phyloP scores from a whole-genome alignment of 495 filamentous ascomycete species.

The Trichoderma virens region DNA sequence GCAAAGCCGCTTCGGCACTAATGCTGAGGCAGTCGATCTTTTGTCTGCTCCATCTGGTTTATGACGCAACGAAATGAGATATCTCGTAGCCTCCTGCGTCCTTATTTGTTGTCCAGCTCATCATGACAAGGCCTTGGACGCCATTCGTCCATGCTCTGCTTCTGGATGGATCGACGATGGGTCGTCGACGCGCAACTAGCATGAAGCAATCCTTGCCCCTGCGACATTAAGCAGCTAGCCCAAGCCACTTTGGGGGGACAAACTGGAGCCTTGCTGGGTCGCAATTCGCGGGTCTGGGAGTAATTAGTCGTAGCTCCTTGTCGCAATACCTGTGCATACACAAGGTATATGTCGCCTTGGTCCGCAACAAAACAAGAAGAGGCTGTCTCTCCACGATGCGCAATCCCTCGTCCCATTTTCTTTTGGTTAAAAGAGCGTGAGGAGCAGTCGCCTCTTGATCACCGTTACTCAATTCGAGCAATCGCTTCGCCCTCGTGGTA shows the following conservation, averaged over 20 bases:
- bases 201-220: not conserved
- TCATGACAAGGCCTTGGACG: not conserved
- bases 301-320: constrained; percentile 2
- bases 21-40: not conserved
- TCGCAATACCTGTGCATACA: not conserved
- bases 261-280: constrained; percentile 3
- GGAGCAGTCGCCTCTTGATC: not conserved
- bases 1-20: constrained; percentile 1
- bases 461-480: not conserved
- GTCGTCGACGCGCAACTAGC: constrained; percentile 1
- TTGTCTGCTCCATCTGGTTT: not conserved
- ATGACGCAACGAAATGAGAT: constrained; percentile 5
- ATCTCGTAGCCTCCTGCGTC: not conserved
- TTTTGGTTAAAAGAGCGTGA: constrained; percentile 1
- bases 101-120: not conserved
- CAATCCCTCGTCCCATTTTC: not conserved
- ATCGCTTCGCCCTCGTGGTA: not conserved
- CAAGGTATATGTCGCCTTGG: constrained; percentile 2
- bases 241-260: not conserved
- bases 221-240: constrained; percentile 4
- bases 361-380: not conserved
- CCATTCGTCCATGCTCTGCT: not conserved
- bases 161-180: constrained; percentile 5
- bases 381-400: not conserved
- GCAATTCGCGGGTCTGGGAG: constrained; percentile 1